These are phyloP conservation scores for Moesziomyces parantarcticus DNA, from an alignment of 1,284 basidiomycete genomes.

Conservation along the genomic window DNA sequence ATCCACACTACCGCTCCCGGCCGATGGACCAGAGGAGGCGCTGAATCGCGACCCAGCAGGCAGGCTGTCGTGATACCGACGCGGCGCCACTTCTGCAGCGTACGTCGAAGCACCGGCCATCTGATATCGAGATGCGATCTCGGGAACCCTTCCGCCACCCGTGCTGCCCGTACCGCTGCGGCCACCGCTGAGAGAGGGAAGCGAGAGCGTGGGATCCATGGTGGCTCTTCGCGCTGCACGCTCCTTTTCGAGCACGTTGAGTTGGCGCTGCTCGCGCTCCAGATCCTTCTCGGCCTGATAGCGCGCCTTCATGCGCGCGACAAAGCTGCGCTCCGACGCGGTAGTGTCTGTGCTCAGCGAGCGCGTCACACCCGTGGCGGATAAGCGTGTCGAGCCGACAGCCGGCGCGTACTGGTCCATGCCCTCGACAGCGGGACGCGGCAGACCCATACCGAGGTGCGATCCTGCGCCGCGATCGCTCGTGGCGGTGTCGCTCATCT, in stretches of 20 bases:
- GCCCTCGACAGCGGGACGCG: constrained; percentile 25
- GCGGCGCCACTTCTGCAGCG: constrained; percentile 15
- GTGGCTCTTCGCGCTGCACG: constrained; percentile 31
- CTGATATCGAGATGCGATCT: constrained; percentile 49
- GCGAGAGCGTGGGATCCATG: constrained; percentile 32
- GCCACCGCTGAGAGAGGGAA: constrained; percentile 23
- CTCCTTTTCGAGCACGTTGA: constrained; percentile 42
- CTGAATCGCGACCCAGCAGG: constrained; percentile 25
- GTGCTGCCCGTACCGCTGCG: constrained; percentile 13
- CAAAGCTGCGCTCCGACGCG: constrained; percentile 62
- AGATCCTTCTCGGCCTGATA: constrained; percentile 62
- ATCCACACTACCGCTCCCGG: constrained; percentile 8
- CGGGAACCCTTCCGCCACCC: constrained; percentile 30
- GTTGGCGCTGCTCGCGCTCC: constrained; percentile 40
- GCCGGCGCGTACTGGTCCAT: constrained; percentile 51
- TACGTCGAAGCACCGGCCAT: constrained; percentile 12
- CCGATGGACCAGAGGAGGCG: constrained; percentile 11
- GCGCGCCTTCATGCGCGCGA: constrained; percentile 61
- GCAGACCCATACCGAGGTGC: constrained; percentile 34
- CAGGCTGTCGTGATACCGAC: constrained; percentile 39
- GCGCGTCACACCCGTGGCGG: constrained; percentile 45
- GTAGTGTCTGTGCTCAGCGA: constrained; percentile 59
- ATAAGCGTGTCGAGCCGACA: constrained; percentile 51
- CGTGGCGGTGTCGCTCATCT: constrained; percentile 13
- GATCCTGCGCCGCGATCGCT: constrained; percentile 12